Conservation (phyloP, 2,329 filamentous ascomycete genomes). For the Xylariales sp. region DNA sequence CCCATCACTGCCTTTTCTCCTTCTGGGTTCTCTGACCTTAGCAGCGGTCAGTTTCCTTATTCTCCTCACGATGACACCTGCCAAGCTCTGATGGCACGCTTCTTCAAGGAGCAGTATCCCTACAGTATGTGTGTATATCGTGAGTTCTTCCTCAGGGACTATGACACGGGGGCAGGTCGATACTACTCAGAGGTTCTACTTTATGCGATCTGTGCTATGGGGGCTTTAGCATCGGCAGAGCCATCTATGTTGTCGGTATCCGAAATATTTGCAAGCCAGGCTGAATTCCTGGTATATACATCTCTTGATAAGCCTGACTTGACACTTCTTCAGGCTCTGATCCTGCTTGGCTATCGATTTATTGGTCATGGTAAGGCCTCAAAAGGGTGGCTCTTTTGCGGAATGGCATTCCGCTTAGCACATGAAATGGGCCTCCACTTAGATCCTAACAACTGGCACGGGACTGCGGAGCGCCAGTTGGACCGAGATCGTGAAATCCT, state of each 20-base stretch:
- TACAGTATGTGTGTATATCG: constrained; percentile 47
- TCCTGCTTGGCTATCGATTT: constrained; percentile 40
- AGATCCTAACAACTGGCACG: constrained; percentile 45
- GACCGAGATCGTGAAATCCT: constrained; percentile 45
- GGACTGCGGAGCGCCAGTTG: constrained; percentile 29
- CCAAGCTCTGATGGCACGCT: constrained; percentile 39
- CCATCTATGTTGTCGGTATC: constrained; percentile 28
- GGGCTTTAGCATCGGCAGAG: constrained; percentile 40
- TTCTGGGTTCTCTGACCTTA: constrained; percentile 7
- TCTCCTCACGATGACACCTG: constrained; percentile 39
- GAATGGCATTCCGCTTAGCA: constrained; percentile 46
- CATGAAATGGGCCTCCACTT: constrained; percentile 50
- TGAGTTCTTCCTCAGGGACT: constrained; percentile 46
- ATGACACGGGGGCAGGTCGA: constrained; percentile 37
- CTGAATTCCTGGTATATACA: constrained; percentile 38
- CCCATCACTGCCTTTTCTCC: constrained; percentile 8
- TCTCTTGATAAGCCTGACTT: constrained; percentile 41
- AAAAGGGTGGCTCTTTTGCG: constrained; percentile 47
- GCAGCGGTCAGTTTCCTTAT: constrained; percentile 25
- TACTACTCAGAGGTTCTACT: constrained; percentile 47
- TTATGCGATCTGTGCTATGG: constrained; percentile 44
- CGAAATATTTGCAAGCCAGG: constrained; percentile 38
- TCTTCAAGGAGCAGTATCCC: constrained; percentile 43
- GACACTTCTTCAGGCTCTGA: constrained; percentile 40
- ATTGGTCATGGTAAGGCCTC: constrained; percentile 42